A percentile compares a stretch with the other conserved stretches of the same genome.
Conservation (phyloP, 371 early-diverging fungal genomes). For the Amoeboaphelidium occidentale region DNA sequence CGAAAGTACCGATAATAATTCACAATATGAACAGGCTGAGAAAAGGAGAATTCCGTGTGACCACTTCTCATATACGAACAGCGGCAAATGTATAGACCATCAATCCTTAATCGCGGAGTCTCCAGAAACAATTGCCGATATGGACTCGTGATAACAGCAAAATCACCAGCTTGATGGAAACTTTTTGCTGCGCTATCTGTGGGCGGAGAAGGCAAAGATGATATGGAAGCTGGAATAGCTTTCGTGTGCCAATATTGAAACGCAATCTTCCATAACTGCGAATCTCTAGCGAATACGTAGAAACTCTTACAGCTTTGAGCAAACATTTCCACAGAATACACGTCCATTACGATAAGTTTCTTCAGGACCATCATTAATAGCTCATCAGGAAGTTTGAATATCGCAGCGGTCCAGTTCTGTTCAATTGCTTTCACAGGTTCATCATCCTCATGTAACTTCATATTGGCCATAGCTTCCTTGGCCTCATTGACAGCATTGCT, state of each 20-base stretch:
- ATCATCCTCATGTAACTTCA: too few relatives aligned
- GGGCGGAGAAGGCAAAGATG: neutral
- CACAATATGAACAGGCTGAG: neutral
- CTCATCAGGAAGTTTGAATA: neutral
- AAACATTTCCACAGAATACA: neutral
- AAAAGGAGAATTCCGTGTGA: neutral
- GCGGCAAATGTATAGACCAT: neutral
- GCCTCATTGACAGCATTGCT: too few relatives aligned
- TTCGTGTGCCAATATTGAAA: neutral
- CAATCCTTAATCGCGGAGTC: neutral
- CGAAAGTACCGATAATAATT: neutral
- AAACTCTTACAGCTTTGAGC: neutral
- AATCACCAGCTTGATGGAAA: too few relatives aligned
- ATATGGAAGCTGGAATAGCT: neutral
- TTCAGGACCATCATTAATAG: neutral
- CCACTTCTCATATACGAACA: neutral
- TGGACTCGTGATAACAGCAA: too few relatives aligned
- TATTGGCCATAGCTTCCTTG: too few relatives aligned
- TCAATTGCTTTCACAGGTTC: too few relatives aligned
- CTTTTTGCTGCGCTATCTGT: neutral
- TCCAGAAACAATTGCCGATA: neutral
- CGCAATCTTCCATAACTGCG: neutral
- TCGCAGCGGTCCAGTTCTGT: too few relatives aligned
- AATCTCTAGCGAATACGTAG: neutral
- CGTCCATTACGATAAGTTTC: neutral